These are phyloP conservation scores for Porcisia hertigi DNA, from an alignment of 208 protist species.

Conservation along the genomic window DNA sequence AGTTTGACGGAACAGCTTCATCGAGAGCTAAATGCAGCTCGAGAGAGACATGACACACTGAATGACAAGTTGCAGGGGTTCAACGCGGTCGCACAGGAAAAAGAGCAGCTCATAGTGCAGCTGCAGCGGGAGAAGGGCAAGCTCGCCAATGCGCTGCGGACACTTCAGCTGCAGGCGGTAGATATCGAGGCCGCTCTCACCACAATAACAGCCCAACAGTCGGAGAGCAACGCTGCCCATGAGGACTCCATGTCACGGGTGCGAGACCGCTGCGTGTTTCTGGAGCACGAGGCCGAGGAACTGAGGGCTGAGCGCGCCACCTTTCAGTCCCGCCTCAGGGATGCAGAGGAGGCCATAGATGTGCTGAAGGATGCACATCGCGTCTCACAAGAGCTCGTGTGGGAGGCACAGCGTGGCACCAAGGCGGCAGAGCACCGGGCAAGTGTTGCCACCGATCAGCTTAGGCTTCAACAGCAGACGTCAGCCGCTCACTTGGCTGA, in stretches of 20 bases:
- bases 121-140: constrained; percentile 30
- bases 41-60: constrained; percentile 11
- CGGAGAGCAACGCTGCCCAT: background rate
- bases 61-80: background rate
- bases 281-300: constrained; percentile 18
- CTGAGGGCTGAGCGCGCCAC: constrained; percentile 13
- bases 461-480: constrained; percentile 6
- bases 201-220: constrained; percentile 10
- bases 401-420: constrained; percentile 11
- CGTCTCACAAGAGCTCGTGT: constrained; percentile 15
- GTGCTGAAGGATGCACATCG: constrained; percentile 28
- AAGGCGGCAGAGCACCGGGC: constrained; percentile 16
- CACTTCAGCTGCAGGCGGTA: constrained; percentile 15
- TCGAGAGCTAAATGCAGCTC: constrained; percentile 10
- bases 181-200: constrained; percentile 18
- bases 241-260: constrained; percentile 2
- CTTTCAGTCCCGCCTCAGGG: constrained; percentile 16
- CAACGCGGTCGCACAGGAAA: constrained; percentile 1
- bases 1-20: constrained; percentile 1
- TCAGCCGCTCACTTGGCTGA: constrained; percentile 11
- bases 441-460: background rate
- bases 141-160: constrained; percentile 20
- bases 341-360: constrained; percentile 29
- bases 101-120: constrained; percentile 15
- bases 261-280: constrained; percentile 14